Evolutionary conservation across 2,329 filamentous ascomycete species (phyloP).

Genomic region (Fusarium sp.): DNA sequence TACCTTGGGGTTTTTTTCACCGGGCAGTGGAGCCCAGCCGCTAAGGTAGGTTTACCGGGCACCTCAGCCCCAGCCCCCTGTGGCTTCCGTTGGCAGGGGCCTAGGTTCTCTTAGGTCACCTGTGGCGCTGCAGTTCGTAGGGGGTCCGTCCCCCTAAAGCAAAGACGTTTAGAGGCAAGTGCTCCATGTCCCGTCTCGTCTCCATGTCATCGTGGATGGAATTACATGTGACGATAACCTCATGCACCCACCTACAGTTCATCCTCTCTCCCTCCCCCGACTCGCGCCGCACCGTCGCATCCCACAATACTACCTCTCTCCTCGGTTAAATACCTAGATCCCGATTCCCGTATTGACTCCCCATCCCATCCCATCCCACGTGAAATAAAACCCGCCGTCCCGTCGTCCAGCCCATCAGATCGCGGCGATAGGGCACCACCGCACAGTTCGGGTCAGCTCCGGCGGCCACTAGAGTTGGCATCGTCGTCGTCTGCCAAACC

Average conservation of each 20-base stretch:
- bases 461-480: constrained; percentile 38
- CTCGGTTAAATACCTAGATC: neutral
- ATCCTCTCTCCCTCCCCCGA: neutral
- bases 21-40: neutral
- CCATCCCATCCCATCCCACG: neutral
- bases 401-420: constrained; percentile 1
- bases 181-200: neutral
- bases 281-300: constrained; percentile 3
- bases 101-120: too few species aligned
- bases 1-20: neutral
- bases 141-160: neutral
- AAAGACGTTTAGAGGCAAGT: neutral
- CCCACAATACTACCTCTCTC: neutral
- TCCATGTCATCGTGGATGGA: constrained; percentile 7
- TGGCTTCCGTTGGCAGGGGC: constrained; percentile 11
- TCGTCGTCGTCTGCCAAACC: constrained; percentile 25
- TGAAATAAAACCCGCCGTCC: neutral
- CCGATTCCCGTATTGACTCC: neutral
- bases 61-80: constrained; percentile 17
- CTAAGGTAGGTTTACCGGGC: neutral
- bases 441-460: constrained; percentile 24
- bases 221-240: constrained; percentile 30
- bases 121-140: constrained; percentile 20
- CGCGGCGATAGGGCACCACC: constrained; percentile 29
- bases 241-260: constrained; percentile 3